Evolutionary conservation across 495 filamentous ascomycete genomes (phyloP).

Genomic region (Lasiosphaeris hirsuta): DNA sequence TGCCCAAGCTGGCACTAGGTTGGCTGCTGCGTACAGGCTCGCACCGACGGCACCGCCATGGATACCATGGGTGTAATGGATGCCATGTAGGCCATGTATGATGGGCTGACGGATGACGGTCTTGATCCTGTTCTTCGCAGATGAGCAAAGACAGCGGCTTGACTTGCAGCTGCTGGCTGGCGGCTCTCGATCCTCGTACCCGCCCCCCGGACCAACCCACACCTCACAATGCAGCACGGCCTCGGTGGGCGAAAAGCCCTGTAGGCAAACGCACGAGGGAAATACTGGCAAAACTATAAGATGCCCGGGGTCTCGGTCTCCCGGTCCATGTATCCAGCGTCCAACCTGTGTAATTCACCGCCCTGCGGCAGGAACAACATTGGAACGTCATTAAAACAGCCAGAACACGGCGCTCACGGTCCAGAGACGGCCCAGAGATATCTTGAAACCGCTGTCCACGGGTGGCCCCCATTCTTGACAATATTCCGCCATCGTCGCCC

Average conservation of each 20-base stretch:
- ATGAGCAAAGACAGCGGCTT: constrained; percentile 6
- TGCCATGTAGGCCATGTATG: too few species aligned
- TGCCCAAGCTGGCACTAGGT: constrained; percentile 41
- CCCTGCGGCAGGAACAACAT: constrained; percentile 25
- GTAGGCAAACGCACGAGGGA: constrained; percentile 7
- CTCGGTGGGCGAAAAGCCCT: background rate
- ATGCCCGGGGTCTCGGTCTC: constrained; percentile 19
- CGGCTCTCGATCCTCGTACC: background rate
- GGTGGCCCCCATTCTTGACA: background rate
- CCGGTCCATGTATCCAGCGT: constrained; percentile 16
- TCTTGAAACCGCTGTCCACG: constrained; percentile 3
- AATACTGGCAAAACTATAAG: constrained; percentile 36
- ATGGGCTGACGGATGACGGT: constrained; percentile 7
- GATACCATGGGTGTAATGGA: too few species aligned
- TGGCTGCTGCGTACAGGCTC: too few species aligned
- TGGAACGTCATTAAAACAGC: constrained; percentile 2
- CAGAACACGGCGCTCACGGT: constrained; percentile 8
- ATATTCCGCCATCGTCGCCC: constrained; percentile 3
- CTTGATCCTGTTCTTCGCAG: constrained; percentile 2
- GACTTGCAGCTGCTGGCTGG: constrained; percentile 6
- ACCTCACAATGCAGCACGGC: background rate
- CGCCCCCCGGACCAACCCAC: background rate
- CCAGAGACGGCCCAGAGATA: background rate
- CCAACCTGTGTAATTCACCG: constrained; percentile 24
- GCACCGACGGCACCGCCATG: too few species aligned